Evolutionary conservation across 208 protist species (phyloP).

Genomic region (Trypanosoma platydactyli): DNA sequence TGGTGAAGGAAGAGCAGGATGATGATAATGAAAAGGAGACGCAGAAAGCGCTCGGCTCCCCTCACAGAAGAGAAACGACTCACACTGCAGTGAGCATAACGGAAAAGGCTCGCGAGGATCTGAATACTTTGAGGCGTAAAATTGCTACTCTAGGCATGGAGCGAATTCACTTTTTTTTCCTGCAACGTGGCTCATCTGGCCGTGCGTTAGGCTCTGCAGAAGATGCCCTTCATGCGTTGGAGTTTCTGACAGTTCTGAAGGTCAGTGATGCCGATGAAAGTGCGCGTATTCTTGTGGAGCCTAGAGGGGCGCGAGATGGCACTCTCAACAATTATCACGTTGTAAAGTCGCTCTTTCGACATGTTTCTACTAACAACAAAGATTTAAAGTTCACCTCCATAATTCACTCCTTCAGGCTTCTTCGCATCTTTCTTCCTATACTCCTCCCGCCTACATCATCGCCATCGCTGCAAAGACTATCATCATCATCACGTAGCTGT

Average conservation of each 20-base stretch:
- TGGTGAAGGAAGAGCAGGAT: neutral
- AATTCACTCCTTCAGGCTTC: slow-evolving; percentile 67
- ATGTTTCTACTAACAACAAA: slow-evolving; percentile 30
- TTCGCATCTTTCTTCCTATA: slow-evolving; percentile 62
- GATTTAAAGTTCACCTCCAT: slow-evolving; percentile 70
- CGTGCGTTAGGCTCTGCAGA: slow-evolving; percentile 33
- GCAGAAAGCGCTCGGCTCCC: neutral
- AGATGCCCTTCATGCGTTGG: slow-evolving; percentile 62
- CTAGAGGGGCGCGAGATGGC: neutral
- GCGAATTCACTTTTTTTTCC: slow-evolving; percentile 63
- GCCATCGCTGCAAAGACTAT: neutral
- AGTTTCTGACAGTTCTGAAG: slow-evolving; percentile 51
- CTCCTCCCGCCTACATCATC: slow-evolving; percentile 36
- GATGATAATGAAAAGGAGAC: neutral
- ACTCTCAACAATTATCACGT: no score
- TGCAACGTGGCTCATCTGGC: slow-evolving; percentile 25
- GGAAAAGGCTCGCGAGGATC: slow-evolving; percentile 1
- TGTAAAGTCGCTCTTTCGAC: slow-evolving; percentile 24
- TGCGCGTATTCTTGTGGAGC: slow-evolving; percentile 6
- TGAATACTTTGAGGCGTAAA: slow-evolving; percentile 29
- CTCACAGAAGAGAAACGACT: neutral
- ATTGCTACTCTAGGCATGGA: slow-evolving; percentile 63
- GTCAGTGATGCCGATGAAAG: slow-evolving; percentile 35
- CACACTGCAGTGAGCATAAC: neutral
- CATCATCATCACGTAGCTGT: no score